Base-by-base conservation (phyloP, 495 filamentous ascomycete genomes). In the Pyronema omphalodes region DNA sequence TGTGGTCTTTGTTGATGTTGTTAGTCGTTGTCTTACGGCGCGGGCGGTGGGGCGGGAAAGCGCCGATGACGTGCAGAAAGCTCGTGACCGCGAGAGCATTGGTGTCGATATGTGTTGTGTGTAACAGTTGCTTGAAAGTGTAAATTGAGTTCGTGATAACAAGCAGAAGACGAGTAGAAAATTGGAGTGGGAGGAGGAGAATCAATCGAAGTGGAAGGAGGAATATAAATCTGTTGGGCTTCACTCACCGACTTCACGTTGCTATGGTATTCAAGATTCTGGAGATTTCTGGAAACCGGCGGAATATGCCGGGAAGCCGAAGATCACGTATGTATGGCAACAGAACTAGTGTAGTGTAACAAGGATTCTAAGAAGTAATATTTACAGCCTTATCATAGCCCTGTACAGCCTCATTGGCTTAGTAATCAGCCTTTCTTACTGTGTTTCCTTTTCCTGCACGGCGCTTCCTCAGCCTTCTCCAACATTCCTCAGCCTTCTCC, bases 81-180 rank as follows among this genome's bases (percentile, higher is more conserved):
- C 19, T 43, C 36, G 54, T 39, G 57, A 50, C 37, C 40, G 53
- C 33, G 60, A 46, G 29, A 64, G 54, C 59, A 63, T 63, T 18
- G 48, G 54, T 50, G 47, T 14, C n/a, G 1, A 14, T 12, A 6
- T 37, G 19, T 34, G 39, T 48, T 23, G 44, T 47, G 23, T 29
- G 23, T 29, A 29, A 29, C 23, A 29, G 23, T 29, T 1, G 23
- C 23, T 29, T 29, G 5, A 29, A 29, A 2, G 2, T 29, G 23
- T 5, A 29, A 29, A 29, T 29, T 29, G 23, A 2, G 23, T 29
- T 29, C 2, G 23, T 29, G 23, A 29, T 29, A 47, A 9, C 23
- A 19, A 47, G 44, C 14, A 47, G 44, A 17, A 47, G 14, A 19
- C 17, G 9, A 19, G 3, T 3, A 2, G 17, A 3, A 19, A 47